Evolutionary conservation across 1,139 yeast genomes (phyloP).

Genomic region (Entelexis paramagnoliae): DNA sequence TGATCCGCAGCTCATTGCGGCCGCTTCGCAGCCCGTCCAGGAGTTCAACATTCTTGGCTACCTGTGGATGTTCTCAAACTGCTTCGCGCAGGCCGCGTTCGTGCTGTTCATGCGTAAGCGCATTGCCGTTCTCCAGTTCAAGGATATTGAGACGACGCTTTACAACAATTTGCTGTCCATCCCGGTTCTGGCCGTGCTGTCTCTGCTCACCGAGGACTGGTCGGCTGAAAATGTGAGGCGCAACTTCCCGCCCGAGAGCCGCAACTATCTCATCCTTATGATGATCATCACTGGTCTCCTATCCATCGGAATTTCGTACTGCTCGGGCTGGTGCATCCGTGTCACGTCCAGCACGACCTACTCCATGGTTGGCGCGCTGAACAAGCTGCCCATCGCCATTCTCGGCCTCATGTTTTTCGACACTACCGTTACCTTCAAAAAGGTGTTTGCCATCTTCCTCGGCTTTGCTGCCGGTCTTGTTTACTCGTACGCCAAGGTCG

Average conservation of each 20-base stretch:
- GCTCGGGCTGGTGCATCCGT: conserved; percentile 99
- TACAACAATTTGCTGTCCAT: conserved; percentile 89
- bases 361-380: conserved; percentile 98
- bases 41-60: conserved; percentile 48
- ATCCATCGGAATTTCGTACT: conserved; percentile 92
- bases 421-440: conserved; percentile 87
- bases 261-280: conserved; percentile 58
- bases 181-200: conserved; percentile 69
- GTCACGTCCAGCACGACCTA: conserved; percentile 96
- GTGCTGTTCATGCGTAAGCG: conserved; percentile 94
- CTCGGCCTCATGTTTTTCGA: conserved; percentile 90
- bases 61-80: conserved; percentile 93
- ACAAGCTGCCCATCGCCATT: conserved; percentile 93
- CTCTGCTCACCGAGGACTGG: conserved; percentile 87
- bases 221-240: conserved; percentile 57
- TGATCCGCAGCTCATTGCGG: conserved; percentile 24
- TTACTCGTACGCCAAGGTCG: conserved; percentile 83
- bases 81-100: conserved; percentile 87
- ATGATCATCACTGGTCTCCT: conserved; percentile 90
- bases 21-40: conserved; percentile 26
- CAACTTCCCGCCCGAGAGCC: conserved; percentile 68
- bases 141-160: conserved; percentile 97
- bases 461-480: conserved; percentile 94
- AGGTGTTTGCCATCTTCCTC: conserved; percentile 77
- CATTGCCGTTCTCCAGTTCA: conserved; percentile 91